A percentile compares a stretch with the other conserved stretches of the same genome.
Conservation (phyloP, 2,329 filamentous ascomycete species). For the Cladophialophora carrionii region DNA sequence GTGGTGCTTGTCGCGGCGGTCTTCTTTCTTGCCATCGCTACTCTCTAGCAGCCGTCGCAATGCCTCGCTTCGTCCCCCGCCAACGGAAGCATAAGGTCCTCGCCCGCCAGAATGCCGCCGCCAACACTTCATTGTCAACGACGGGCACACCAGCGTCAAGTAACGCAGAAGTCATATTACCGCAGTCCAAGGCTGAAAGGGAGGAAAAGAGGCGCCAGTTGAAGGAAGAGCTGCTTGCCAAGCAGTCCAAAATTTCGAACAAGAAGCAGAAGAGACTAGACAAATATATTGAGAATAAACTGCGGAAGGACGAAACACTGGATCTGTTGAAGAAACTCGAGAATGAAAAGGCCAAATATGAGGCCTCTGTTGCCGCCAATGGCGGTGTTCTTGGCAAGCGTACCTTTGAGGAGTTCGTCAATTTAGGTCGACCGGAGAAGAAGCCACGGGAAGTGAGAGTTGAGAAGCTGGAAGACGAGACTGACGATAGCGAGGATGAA, state of each 20-base stretch:
- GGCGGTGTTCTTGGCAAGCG: slow-evolving; percentile 74
- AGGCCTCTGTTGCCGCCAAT: slow-evolving; percentile 69
- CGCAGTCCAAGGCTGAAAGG: slow-evolving; percentile 54
- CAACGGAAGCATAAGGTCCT: slow-evolving; percentile 61
- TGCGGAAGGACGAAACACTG: slow-evolving; percentile 90
- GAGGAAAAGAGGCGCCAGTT: slow-evolving; percentile 58
- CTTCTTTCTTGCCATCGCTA: too few species aligned
- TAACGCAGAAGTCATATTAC: slow-evolving; percentile 31
- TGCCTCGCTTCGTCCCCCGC: slow-evolving; percentile 58
- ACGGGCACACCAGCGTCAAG: slow-evolving; percentile 8
- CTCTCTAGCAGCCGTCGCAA: slow-evolving; percentile 27
- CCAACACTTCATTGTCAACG: background rate
- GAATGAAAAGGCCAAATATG: slow-evolving; percentile 73
- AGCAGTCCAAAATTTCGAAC: slow-evolving; percentile 60
- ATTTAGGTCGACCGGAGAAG: background rate
- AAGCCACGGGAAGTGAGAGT: background rate
- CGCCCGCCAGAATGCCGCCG: slow-evolving; percentile 39
- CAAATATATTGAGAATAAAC: slow-evolving; percentile 82
- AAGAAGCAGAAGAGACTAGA: slow-evolving; percentile 71
- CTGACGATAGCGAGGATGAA: slow-evolving; percentile 36
- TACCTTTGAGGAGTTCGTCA: slow-evolving; percentile 64
- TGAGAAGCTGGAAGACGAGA: slow-evolving; percentile 21
- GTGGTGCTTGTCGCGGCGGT: background rate
- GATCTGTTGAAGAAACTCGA: slow-evolving; percentile 82
- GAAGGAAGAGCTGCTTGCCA: slow-evolving; percentile 58